A percentile compares a stretch with the other conserved stretches of the same genome.
phyloP scores from a whole-genome alignment of 768 basidiomycete species.

The Hemileccinum rubropunctum region DNA sequence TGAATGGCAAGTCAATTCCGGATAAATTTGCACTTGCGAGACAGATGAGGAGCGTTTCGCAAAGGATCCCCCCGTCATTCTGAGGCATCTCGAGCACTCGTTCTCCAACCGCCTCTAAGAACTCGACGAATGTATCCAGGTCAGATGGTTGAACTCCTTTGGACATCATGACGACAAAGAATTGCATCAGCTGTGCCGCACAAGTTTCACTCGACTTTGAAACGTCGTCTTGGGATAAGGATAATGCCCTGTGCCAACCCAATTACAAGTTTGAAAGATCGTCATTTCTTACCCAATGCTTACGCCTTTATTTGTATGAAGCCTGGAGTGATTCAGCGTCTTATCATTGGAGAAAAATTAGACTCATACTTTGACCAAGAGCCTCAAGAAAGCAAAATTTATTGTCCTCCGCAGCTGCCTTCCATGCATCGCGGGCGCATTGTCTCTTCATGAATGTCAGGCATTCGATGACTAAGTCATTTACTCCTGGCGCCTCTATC shows the following conservation, averaged over 20 bases:
- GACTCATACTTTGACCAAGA: conserved; percentile 21
- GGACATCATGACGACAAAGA: conserved; percentile 20
- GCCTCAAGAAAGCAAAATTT: conserved; percentile 7
- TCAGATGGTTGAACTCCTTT: conserved; percentile 13
- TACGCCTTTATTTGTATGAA: conserved; percentile 14
- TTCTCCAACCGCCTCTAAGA: conserved; percentile 16
- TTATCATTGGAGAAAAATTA: not conserved
- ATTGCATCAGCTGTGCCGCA: conserved; percentile 25
- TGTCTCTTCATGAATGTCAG: conserved; percentile 10
- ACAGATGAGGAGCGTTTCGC: conserved; percentile 36
- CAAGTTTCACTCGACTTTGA: conserved; percentile 1
- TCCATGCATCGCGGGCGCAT: conserved; percentile 23
- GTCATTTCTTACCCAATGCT: not conserved
- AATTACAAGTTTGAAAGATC: not conserved
- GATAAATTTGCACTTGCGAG: conserved; percentile 27
- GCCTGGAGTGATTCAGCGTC: conserved; percentile 13
- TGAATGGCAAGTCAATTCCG: conserved; percentile 8
- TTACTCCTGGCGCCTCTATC: conserved; percentile 13
- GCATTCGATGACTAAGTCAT: conserved; percentile 17
- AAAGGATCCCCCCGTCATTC: conserved; percentile 21
- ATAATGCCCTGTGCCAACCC: conserved; percentile 14
- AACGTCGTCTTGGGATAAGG: conserved; percentile 4
- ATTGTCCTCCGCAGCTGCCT: conserved; percentile 12
- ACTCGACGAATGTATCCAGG: conserved; percentile 2
- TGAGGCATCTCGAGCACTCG: conserved; percentile 12